Evolutionary conservation across 2,329 filamentous ascomycete species (phyloP).

Genomic region (Tolypocladium tropicale): DNA sequence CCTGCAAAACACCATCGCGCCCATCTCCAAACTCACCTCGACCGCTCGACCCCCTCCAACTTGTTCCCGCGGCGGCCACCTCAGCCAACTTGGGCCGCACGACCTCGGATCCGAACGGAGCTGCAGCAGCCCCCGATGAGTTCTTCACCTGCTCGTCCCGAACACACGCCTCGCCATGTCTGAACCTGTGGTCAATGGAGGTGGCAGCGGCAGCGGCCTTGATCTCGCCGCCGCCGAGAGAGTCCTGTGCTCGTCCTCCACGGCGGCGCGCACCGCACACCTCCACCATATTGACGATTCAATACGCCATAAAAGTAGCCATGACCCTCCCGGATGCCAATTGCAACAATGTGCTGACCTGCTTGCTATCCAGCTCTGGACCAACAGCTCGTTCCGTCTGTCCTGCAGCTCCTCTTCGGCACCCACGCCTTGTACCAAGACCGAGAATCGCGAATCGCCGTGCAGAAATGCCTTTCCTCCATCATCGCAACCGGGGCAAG

Average conservation of each 20-base stretch:
- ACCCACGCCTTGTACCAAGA: constrained; percentile 86
- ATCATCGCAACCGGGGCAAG: constrained; percentile 51
- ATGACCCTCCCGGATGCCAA: constrained; percentile 1
- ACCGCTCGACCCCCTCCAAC: background rate
- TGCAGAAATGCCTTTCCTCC: constrained; percentile 66
- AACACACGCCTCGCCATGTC: constrained; percentile 21
- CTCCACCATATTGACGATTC: constrained; percentile 47
- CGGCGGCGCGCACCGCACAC: constrained; percentile 41
- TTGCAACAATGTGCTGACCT: constrained; percentile 9
- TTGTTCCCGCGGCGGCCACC: background rate
- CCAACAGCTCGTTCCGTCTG: constrained; percentile 34
- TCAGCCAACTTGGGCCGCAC: background rate
- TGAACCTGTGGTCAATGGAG: constrained; percentile 16
- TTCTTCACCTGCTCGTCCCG: constrained; percentile 12
- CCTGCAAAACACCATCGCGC: background rate
- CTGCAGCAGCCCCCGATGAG: constrained; percentile 22
- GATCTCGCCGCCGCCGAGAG: constrained; percentile 39
- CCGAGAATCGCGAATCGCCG: constrained; percentile 70
- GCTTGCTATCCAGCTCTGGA: constrained; percentile 29
- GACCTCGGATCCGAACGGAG: background rate
- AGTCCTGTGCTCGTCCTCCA: constrained; percentile 53
- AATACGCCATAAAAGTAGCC: constrained; percentile 43
- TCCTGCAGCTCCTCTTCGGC: constrained; percentile 69
- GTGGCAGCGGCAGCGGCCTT: constrained; percentile 36
- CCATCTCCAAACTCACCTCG: background rate